A percentile compares a stretch with the other conserved stretches of the same genome.
Evolutionary conservation across 768 basidiomycete species (phyloP).

Genomic region (Auricularia sp.): DNA sequence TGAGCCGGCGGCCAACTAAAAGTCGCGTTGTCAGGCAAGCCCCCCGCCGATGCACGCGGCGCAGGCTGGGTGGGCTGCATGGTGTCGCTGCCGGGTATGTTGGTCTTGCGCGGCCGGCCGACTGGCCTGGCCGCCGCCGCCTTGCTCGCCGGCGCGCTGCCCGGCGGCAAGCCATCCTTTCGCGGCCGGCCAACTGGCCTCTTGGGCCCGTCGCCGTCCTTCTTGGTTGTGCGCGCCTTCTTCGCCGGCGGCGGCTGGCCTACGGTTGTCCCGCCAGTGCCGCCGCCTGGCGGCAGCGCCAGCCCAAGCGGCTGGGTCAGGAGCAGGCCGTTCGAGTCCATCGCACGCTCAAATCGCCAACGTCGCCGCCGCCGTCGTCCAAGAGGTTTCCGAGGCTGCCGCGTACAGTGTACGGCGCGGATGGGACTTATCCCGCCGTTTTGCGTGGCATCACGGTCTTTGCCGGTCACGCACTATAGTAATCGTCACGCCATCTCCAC

Average conservation of each 20-base stretch:
- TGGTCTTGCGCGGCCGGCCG: slow-evolving; percentile 27
- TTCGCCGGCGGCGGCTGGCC: neutral
- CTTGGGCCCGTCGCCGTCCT: slow-evolving; percentile 24
- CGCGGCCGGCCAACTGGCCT: slow-evolving; percentile 72
- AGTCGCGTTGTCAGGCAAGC: neutral
- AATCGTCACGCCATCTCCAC: too few relatives aligned
- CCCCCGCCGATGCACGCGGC: neutral
- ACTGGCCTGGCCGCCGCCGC: slow-evolving; percentile 18
- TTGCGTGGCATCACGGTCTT: too few relatives aligned
- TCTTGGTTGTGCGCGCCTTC: neutral
- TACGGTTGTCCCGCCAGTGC: neutral
- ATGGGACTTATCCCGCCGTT: too few relatives aligned
- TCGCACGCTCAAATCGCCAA: neutral
- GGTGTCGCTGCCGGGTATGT: neutral
- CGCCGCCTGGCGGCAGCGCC: neutral
- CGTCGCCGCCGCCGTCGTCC: neutral
- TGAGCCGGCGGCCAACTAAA: neutral
- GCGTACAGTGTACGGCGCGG: too few relatives aligned
- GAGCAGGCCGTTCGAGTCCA: neutral
- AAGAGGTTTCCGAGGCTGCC: neutral
- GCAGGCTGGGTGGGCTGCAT: neutral
- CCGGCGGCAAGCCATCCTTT: slow-evolving; percentile 74
- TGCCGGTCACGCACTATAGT: too few relatives aligned
- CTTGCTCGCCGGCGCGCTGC: slow-evolving; percentile 37
- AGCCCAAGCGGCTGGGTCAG: neutral